Base-by-base conservation (phyloP, 306 rosid genomes). In the Betula pendula region DNA sequence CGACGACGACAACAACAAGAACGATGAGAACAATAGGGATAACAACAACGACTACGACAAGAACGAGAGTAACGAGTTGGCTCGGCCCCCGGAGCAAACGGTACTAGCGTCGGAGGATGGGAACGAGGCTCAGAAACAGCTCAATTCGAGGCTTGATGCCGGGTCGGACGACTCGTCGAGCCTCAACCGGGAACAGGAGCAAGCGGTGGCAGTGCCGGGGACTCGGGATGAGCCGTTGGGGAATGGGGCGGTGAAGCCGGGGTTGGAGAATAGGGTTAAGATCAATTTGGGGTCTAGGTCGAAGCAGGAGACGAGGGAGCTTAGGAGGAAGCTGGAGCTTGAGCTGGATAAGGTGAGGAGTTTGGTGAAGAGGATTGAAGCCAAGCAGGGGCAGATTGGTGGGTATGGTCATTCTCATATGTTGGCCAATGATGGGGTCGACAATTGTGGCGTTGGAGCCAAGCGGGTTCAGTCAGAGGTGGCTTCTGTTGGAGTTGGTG, bases 351-450 rank as follows among this genome's bases (percentile, higher is more conserved):
- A 35, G 29, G 92, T 94, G 62, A 87, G 93, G 79, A 80, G 74
- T 87, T 81, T 86, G 89, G 90, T 92, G 78, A 88, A 83, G 87
- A 92, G 73, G 86, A 87, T 94, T 82, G 98, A 94, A 72, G 84
- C 60, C 55, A 92, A 90, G 80, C 98, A 90, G 88, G 90, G 89
- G 81, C 92, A 85, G 74, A 75, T 84, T 44, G 80, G 82, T 55
- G 87, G 85, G 68, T 73, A 70, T 77, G 55, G 88, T 45, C 81
- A 44, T 71, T 76, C 82, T 2, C 87, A 80, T 85, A 33, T 77
- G 17, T 56, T 73, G 20, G 44, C 73, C 17, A 85, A 77, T 82
- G 83, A 80, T 68, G 79, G 79, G 68, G 55, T 86, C 24, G 77
- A 71, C 68, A 87, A 84, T 79, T 87, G 87, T 80, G 87, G 87